A percentile compares a stretch with the other conserved stretches of the same genome.
Evolutionary conservation across 192 early-diverging fungal species (phyloP).

Genomic region (Coemansia sp.): DNA sequence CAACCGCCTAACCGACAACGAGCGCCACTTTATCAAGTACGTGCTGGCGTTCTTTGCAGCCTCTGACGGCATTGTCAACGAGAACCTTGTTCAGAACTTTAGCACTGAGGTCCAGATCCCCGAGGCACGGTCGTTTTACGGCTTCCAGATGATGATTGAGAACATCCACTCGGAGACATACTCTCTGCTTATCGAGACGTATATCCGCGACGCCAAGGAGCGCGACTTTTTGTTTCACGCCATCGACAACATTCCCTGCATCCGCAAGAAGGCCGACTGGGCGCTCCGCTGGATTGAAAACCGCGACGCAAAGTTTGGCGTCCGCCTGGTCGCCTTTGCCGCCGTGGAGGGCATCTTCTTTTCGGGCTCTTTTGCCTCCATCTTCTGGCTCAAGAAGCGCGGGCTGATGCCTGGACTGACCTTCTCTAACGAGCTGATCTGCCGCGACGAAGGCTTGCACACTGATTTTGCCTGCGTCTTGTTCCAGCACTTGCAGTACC

Average conservation of each 20-base stretch:
- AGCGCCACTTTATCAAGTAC: conserved; percentile 87
- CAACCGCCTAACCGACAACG: conserved; percentile 73
- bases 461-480: conserved; percentile 96
- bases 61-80: conserved; percentile 95
- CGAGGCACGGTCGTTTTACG: conserved; percentile 92
- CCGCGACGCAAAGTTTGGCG: conserved; percentile 77
- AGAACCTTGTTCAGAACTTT: conserved; percentile 90
- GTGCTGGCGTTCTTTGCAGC: conserved; percentile 95
- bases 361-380: conserved; percentile 94
- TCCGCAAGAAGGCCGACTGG: conserved; percentile 96
- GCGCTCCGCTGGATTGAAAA: conserved; percentile 90
- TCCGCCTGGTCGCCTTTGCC: conserved; percentile 93
- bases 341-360: conserved; percentile 99
- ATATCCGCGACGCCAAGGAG: conserved; percentile 84
- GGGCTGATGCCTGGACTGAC: conserved; percentile 97
- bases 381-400: conserved; percentile 99
- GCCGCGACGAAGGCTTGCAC: conserved; percentile 95
- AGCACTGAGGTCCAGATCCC: conserved; percentile 90
- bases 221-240: conserved; percentile 87
- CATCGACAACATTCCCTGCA: conserved; percentile 93
- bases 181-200: conserved; percentile 91
- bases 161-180: conserved; percentile 96
- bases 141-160: conserved; percentile 98
- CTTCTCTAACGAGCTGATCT: conserved; percentile 97
- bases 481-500: conserved; percentile 75